Percentiles rank a stretch among this genome's conserved stretches.
phyloP scores from a whole-genome alignment of 1,284 basidiomycete genomes.

The Pulchroboletus neoregius region DNA sequence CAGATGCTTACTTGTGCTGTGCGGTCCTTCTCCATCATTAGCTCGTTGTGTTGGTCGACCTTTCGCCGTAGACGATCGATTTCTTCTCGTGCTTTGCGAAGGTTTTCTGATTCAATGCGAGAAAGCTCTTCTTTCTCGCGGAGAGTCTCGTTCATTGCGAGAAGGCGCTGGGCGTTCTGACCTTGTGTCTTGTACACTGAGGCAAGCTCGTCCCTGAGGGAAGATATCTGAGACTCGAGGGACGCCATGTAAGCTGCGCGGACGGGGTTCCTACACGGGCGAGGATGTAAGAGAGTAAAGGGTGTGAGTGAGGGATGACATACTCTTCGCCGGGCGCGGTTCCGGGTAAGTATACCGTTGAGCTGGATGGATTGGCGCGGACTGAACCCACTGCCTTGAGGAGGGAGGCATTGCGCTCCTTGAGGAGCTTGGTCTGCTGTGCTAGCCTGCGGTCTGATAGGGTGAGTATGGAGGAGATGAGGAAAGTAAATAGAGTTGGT shows the following conservation, averaged over 20 bases:
- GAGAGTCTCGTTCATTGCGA: constrained; percentile 91
- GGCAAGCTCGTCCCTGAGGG: constrained; percentile 85
- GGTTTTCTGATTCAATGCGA: constrained; percentile 71
- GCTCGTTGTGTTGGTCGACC: constrained; percentile 80
- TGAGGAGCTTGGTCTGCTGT: constrained; percentile 83
- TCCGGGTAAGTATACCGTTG: constrained; percentile 61
- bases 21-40: constrained; percentile 85
- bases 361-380: constrained; percentile 58
- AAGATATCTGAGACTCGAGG: constrained; percentile 89
- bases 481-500: constrained; percentile 26
- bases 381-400: constrained; percentile 74
- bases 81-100: constrained; percentile 72
- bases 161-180: constrained; percentile 88
- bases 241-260: constrained; percentile 84
- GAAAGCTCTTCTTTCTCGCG: constrained; percentile 86
- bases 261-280: constrained; percentile 64
- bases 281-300: constrained; percentile 14
- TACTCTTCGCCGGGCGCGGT: constrained; percentile 62
- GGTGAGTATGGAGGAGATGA: constrained; percentile 18
- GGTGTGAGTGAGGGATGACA: constrained; percentile 28
- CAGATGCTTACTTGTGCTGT: constrained; percentile 70
- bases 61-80: constrained; percentile 65
- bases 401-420: constrained; percentile 84
- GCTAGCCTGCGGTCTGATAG: constrained; percentile 79
- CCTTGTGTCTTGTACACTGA: constrained; percentile 95